Conservation (phyloP, 2,329 filamentous ascomycete species). For the Pseudogymnoascus sp. region DNA sequence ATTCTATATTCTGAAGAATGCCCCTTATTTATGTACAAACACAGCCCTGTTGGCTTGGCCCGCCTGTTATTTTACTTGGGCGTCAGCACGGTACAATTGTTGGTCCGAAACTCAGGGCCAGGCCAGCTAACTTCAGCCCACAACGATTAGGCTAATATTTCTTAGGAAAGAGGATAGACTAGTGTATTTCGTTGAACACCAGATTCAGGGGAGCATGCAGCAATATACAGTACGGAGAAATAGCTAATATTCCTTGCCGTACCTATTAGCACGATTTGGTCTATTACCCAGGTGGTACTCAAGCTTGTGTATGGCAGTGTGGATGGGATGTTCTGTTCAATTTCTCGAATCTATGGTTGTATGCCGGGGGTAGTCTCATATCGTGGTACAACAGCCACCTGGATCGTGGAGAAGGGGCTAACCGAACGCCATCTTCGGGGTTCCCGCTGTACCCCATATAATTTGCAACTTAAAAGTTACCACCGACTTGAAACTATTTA, state of each 20-base stretch:
- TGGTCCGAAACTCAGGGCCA: background rate
- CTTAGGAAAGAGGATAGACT: background rate
- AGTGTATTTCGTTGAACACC: background rate
- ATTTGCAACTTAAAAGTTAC: background rate
- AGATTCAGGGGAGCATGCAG: background rate
- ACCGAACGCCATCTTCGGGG: background rate
- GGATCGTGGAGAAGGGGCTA: background rate
- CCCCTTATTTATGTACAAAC: background rate
- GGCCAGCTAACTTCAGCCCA: background rate
- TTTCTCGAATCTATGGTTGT: background rate
- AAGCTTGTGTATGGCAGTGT: background rate
- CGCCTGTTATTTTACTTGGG: background rate
- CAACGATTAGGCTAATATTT: conserved; percentile 1
- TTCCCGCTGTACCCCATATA: background rate
- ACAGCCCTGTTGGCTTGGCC: background rate
- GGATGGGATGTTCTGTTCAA: background rate
- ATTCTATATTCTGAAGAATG: background rate
- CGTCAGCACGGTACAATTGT: background rate
- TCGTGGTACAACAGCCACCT: background rate
- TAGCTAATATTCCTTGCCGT: background rate
- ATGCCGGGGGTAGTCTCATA: background rate
- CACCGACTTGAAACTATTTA: background rate
- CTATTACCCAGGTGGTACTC: background rate
- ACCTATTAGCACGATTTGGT: background rate
- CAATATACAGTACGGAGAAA: background rate